Evolutionary conservation across 176 grass and related monocot genomes (phyloP).

Genomic region (Avena eriantha): DNA sequence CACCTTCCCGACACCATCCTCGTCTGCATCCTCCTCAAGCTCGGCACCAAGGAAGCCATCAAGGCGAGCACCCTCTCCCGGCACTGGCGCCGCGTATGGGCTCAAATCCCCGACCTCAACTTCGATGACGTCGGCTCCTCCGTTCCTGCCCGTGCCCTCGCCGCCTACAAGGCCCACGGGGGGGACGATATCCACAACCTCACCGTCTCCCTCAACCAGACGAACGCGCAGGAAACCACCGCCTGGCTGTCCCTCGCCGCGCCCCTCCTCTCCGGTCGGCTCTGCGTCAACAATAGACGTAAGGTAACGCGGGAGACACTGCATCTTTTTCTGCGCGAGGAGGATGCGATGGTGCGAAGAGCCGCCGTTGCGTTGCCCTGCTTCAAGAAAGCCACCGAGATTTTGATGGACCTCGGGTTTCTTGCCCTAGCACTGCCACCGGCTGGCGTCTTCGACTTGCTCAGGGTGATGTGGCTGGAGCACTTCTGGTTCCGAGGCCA

Average conservation of each 20-base stretch:
- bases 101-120: neutral
- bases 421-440: conserved; percentile 1
- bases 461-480: neutral
- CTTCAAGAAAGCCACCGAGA: conserved; percentile 2
- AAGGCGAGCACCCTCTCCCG: neutral
- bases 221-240: neutral
- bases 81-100: neutral
- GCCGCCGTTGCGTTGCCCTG: neutral
- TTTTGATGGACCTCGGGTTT: neutral
- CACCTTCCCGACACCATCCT: neutral
- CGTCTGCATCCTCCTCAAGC: neutral
- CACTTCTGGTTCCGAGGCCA: neutral
- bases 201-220: neutral
- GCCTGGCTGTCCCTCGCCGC: conserved; percentile 12
- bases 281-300: neutral
- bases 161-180: neutral
- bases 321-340: neutral
- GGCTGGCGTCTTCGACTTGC: neutral
- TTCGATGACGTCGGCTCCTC: neutral
- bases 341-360: neutral
- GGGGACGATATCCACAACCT: neutral
- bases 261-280: neutral
- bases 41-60: neutral
- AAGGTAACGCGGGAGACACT: neutral
- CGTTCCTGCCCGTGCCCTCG: neutral